Evolutionary conservation across 441 rosid species (phyloP), one percentile per base, ranked within the genome.

Genomic region (Bocquillonia castaneifolia): DNA sequence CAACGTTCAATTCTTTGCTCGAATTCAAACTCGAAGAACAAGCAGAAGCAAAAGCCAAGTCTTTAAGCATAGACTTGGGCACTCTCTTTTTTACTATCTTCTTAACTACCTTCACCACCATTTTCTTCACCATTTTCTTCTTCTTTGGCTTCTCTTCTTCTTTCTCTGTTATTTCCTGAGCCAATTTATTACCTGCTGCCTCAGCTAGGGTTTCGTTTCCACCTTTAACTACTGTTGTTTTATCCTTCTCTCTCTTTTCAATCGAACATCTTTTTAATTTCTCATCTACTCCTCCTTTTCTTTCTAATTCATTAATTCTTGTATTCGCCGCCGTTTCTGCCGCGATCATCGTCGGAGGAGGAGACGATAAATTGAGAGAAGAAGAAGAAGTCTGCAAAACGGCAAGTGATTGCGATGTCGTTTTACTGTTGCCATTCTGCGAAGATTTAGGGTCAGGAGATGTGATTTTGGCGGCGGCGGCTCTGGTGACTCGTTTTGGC

Each of bases 91-190:
- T 70, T 61, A 70, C 72, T 48, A 70, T 18, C 29, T 61, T 66
- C 69, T 75, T 75, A 61, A 75, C 75, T 48, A 72, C 66, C 70
- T 36, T 72, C 54, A 64, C 53, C 40, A 60, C 51, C 64, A 44
- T 56, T 69, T 56, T 71, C 60, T 42, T 59, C 36, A 37, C 52
- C 54, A 13, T 42, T 14, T 42, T 66, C 75, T 61, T 67, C 60
- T 63, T 64, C 56, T 45, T 59, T 23, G 62, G 54, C 64, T 42
- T 51, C 42, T 1, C 50, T 22, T 32, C 69, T 56, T 5, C 56
- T 22, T 68, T 58, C 47, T 31, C 47, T 9, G 12, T 15, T 31
- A 40, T 32, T n/a, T 37, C 32, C 44, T 9, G 55, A 18, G 34
- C 0, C 13, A 31, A 20, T 0, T 45, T 37, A 10, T 20, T 8